phyloP scores from a whole-genome alignment of 805 yeast species.

The Dipodascus geniculatus region DNA sequence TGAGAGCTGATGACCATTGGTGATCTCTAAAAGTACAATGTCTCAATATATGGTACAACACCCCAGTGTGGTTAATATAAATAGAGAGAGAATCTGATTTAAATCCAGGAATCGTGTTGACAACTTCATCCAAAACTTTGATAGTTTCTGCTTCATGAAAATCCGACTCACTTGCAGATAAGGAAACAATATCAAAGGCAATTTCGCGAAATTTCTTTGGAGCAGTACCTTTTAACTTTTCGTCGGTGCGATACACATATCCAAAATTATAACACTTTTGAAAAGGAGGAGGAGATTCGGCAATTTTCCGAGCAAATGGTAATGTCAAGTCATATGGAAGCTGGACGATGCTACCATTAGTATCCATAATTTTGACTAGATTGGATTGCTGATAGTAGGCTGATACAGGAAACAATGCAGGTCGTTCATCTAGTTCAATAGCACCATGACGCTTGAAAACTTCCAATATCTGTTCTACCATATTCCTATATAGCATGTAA shows the following conservation, averaged over 20 bases:
- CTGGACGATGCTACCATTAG: constrained; percentile 78
- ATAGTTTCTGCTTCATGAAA: constrained; percentile 82
- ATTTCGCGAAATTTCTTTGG: constrained; percentile 72
- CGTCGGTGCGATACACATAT: constrained; percentile 66
- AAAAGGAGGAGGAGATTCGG: constrained; percentile 43
- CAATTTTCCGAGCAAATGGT: constrained; percentile 79
- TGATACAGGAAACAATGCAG: constrained; percentile 70
- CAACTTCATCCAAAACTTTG: constrained; percentile 67
- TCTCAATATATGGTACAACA: constrained; percentile 65
- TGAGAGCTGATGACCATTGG: constrained; percentile 55
- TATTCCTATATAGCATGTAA: constrained; percentile 41
- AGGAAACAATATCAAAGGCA: constrained; percentile 70
- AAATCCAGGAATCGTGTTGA: constrained; percentile 56
- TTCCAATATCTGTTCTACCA: constrained; percentile 45
- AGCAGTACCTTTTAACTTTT: constrained; percentile 42
- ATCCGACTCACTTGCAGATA: constrained; percentile 35
- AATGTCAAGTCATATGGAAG: constrained; percentile 81
- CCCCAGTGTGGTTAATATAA: constrained; percentile 69
- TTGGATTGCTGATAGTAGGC: constrained; percentile 55
- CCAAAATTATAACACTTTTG: constrained; percentile 65
- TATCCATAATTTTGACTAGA: constrained; percentile 72
- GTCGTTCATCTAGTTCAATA: constrained; percentile 53
- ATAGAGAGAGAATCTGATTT: constrained; percentile 43
- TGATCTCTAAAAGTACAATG: constrained; percentile 72
- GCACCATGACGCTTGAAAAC: constrained; percentile 82